phyloP scores from a whole-genome alignment of 2,329 filamentous ascomycete genomes.

The Trichoderma endophyticum region DNA sequence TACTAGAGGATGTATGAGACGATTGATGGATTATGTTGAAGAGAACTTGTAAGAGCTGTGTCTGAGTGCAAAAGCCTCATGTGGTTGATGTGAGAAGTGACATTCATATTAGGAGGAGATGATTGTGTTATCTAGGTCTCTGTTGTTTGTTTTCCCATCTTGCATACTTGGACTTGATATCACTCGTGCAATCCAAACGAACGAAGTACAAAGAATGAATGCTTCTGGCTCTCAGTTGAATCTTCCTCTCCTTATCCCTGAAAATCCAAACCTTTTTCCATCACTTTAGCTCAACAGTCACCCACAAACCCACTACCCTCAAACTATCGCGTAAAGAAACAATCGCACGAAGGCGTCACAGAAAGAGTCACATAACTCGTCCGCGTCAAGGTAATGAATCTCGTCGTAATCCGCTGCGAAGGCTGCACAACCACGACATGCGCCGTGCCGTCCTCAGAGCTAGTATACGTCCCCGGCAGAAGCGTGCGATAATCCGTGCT shows the following conservation, averaged over 20 bases:
- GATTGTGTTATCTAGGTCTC: neutral
- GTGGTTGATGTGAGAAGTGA: neutral
- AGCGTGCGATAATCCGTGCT: conserved; percentile 10
- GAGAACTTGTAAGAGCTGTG: neutral
- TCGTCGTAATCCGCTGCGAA: neutral
- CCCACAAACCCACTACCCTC: neutral
- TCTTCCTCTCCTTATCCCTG: neutral
- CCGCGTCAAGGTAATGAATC: neutral
- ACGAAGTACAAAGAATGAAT: neutral
- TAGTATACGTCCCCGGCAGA: neutral
- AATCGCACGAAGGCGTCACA: neutral
- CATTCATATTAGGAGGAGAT: neutral
- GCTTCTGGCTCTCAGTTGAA: neutral
- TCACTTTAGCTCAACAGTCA: neutral
- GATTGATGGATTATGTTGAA: conserved; percentile 13
- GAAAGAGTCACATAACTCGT: neutral
- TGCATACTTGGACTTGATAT: neutral
- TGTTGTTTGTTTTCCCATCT: neutral
- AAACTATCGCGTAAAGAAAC: neutral
- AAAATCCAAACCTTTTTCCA: neutral
- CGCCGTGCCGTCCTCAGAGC: neutral
- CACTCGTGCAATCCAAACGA: neutral
- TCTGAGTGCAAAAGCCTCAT: neutral
- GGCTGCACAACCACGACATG: conserved; percentile 8
- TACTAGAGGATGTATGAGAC: conserved; percentile 21